Evolutionary conservation across 106 monocot species (phyloP), one percentile per base, ranked within the genome.

Genomic region (Allium sativum): DNA sequence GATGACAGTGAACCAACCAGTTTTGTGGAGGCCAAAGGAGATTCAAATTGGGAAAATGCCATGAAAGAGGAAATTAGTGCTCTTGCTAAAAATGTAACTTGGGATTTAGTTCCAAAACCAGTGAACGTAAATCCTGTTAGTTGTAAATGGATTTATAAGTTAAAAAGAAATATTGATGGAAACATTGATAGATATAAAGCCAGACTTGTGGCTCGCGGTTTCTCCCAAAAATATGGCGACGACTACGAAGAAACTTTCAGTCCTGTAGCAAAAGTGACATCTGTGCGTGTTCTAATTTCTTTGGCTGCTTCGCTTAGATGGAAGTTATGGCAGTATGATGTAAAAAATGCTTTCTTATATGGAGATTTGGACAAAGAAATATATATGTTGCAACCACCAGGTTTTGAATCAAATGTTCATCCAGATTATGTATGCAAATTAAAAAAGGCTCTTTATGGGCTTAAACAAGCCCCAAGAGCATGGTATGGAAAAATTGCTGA

Each of bases 401-500:
- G 59, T 1, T 60, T 43, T 31, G 18, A 17, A 8, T 60, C 15
- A n/a, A 60, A 16, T n/a, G 2, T 16, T 44, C 59, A n/a, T 60
- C 43, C 9, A 0, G 59, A 16, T 15, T 43, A 60, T n/a, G 59
- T 44, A 9, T 60, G 59, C 9, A 58, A 58, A 7, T 10, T 48
- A 2, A 48, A 48, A 15, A 48, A 48, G 48, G 10, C 48, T 10
- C 42, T 52, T 19, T 66, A 66, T 53, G 53, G 17, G 12, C 43
- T 66, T 9, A 66, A 66, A 18, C 51, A 53, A 56, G 19, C 44
- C 4, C 54, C 56, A 42, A 3, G 67, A 56, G 67, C 56, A 10
- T 67, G 55, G 56, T 67, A 67, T 19, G 55, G 20, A 19, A 67
- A 67, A 18, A 67, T 56, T 56, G 54, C 13, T 45, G 12, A 56